Evolutionary conservation across 106 monocot genomes (phyloP).

Genomic region (Dactylorhiza incarnata): DNA sequence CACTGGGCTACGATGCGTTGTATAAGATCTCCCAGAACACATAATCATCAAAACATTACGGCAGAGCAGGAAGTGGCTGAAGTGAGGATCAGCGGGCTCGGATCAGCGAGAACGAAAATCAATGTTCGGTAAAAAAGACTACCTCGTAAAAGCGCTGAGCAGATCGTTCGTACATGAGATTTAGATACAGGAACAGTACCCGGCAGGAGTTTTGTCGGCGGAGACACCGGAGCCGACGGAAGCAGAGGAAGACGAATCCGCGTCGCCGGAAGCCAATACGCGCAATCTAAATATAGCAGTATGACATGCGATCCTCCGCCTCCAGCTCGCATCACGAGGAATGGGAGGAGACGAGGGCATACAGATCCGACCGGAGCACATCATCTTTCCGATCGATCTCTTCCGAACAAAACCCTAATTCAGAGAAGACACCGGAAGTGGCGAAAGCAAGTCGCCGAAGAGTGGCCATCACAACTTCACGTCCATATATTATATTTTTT

Average conservation of each 20-base stretch:
- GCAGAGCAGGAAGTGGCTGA: neutral
- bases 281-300: slow-evolving; percentile 12
- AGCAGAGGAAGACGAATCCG: slow-evolving; percentile 12
- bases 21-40: neutral
- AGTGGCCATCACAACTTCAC: neutral
- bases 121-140: neutral
- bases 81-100: neutral
- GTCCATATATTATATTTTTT: no score
- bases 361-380: slow-evolving; percentile 37
- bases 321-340: slow-evolving; percentile 1
- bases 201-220: slow-evolving; percentile 27
- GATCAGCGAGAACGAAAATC: neutral
- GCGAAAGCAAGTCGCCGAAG: neutral
- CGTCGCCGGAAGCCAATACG: slow-evolving; percentile 16
- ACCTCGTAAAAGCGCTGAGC: neutral
- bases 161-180: neutral
- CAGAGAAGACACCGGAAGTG: neutral
- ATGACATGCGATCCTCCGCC: neutral
- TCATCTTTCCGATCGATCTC: slow-evolving; percentile 20
- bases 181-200: slow-evolving; percentile 5
- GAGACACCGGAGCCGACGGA: slow-evolving; percentile 15
- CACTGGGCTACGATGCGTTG: no score
- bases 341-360: slow-evolving; percentile 12
- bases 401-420: neutral
- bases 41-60: neutral